Conservation (phyloP, 1,284 basidiomycete species). For the Ustilago trichophora region DNA sequence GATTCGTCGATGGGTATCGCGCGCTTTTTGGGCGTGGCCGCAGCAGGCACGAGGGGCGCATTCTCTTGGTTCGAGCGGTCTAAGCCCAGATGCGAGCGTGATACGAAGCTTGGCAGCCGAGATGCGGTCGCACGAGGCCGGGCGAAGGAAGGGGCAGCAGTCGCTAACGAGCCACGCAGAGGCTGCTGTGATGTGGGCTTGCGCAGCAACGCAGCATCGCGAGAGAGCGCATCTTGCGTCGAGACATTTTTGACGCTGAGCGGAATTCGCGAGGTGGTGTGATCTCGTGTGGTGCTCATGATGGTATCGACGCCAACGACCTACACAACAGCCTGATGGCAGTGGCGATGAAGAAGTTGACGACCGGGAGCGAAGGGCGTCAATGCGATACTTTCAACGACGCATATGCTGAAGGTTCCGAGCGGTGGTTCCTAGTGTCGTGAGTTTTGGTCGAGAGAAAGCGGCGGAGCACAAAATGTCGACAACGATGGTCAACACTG, state of each 20-base stretch:
- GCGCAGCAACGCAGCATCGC: slow-evolving; percentile 19
- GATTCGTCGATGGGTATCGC: slow-evolving; percentile 60
- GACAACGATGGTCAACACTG: neutral
- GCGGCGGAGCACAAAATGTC: neutral
- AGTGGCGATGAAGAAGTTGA: neutral
- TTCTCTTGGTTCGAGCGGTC: slow-evolving; percentile 46
- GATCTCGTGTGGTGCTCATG: slow-evolving; percentile 39
- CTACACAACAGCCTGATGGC: neutral
- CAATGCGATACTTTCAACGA: slow-evolving; percentile 1
- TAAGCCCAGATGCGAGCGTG: slow-evolving; percentile 41
- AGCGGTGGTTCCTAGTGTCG: neutral
- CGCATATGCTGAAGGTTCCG: slow-evolving; percentile 10
- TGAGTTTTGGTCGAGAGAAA: neutral
- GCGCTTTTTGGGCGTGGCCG: slow-evolving; percentile 61
- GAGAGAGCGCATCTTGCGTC: slow-evolving; percentile 20
- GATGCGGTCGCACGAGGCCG: slow-evolving; percentile 29
- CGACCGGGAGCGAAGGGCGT: slow-evolving; percentile 11
- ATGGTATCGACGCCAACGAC: neutral
- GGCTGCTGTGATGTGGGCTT: slow-evolving; percentile 23
- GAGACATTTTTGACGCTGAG: slow-evolving; percentile 45
- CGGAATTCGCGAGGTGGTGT: slow-evolving; percentile 32
- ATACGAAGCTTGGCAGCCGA: slow-evolving; percentile 36
- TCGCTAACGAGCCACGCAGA: neutral
- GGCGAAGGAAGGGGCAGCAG: neutral
- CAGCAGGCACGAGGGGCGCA: slow-evolving; percentile 9